Percentiles rank a stretch among this genome's conserved stretches.
Conservation (phyloP, 225 moss, liverwort and hornwort species). For the Ulota crispa region DNA sequence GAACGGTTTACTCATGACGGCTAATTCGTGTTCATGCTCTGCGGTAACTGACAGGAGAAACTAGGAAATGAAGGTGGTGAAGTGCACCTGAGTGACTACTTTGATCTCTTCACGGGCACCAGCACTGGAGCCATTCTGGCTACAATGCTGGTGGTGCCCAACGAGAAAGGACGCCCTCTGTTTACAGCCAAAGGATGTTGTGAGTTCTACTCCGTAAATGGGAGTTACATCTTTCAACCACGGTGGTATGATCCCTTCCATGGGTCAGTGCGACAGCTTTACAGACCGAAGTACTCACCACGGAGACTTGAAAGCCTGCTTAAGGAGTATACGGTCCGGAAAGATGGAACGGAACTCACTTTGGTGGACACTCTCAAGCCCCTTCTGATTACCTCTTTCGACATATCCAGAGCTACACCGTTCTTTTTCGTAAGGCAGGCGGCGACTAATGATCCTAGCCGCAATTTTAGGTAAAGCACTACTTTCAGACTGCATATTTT, state of each 20-base stretch:
- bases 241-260: slow-evolving; percentile 78
- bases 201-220: slow-evolving; percentile 73
- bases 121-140: slow-evolving; percentile 91
- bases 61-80: slow-evolving; percentile 37
- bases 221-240: slow-evolving; percentile 73
- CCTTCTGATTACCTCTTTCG: slow-evolving; percentile 84
- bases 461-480: slow-evolving; percentile 68
- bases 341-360: slow-evolving; percentile 74
- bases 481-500: background rate
- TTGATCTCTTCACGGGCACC: slow-evolving; percentile 87
- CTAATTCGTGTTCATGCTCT: background rate
- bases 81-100: slow-evolving; percentile 81
- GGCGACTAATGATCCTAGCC: slow-evolving; percentile 73
- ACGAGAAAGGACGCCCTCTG: slow-evolving; percentile 63
- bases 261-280: slow-evolving; percentile 73
- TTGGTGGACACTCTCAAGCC: slow-evolving; percentile 82
- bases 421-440: slow-evolving; percentile 84
- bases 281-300: slow-evolving; percentile 86
- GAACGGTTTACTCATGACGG: background rate
- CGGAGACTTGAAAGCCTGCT: slow-evolving; percentile 71
- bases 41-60: slow-evolving; percentile 54
- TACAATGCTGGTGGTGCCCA: slow-evolving; percentile 72
- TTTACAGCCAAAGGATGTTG: slow-evolving; percentile 77
- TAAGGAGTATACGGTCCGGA: slow-evolving; percentile 63
- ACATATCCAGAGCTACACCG: slow-evolving; percentile 75